phyloP scores from a whole-genome alignment of 2,329 filamentous ascomycete genomes.

The Aureobasidium sp. region DNA sequence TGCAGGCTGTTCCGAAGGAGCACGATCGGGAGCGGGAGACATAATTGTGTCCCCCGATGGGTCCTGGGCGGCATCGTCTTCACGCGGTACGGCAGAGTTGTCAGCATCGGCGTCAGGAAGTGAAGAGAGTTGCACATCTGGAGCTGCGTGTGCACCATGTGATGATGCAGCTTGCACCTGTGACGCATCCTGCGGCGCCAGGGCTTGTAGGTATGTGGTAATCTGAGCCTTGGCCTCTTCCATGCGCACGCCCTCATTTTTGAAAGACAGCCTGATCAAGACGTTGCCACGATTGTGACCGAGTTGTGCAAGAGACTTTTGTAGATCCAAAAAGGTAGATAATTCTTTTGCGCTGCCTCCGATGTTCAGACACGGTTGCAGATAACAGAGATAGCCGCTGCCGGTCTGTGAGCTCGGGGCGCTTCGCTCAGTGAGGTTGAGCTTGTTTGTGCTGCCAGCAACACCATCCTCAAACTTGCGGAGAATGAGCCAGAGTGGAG shows the following conservation, averaged over 20 bases:
- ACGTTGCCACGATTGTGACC: slow-evolving; percentile 81
- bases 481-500: slow-evolving; percentile 81
- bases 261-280: slow-evolving; percentile 70
- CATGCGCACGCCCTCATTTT: slow-evolving; percentile 66
- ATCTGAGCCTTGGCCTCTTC: slow-evolving; percentile 83
- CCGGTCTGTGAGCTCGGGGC: slow-evolving; percentile 57
- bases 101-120: slow-evolving; percentile 22
- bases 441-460: slow-evolving; percentile 45
- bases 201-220: slow-evolving; percentile 48
- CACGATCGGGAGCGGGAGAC: slow-evolving; percentile 20
- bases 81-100: slow-evolving; percentile 20
- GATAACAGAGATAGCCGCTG: slow-evolving; percentile 73
- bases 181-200: slow-evolving; percentile 33
- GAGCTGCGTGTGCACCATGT: slow-evolving; percentile 25
- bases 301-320: slow-evolving; percentile 81
- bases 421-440: slow-evolving; percentile 78
- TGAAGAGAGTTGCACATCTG: slow-evolving; percentile 19
- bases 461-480: slow-evolving; percentile 80
- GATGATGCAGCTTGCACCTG: slow-evolving; percentile 22
- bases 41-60: slow-evolving; percentile 23
- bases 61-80: slow-evolving; percentile 22
- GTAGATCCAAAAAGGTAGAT: slow-evolving; percentile 69
- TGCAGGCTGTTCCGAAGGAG: slow-evolving; percentile 18
- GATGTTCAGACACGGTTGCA: slow-evolving; percentile 76
- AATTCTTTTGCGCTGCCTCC: slow-evolving; percentile 70